Evolutionary conservation across 2,329 filamentous ascomycete genomes (phyloP), one percentile per base, ranked within the genome.

Genomic region (Penicillium fuscoglaucum): DNA sequence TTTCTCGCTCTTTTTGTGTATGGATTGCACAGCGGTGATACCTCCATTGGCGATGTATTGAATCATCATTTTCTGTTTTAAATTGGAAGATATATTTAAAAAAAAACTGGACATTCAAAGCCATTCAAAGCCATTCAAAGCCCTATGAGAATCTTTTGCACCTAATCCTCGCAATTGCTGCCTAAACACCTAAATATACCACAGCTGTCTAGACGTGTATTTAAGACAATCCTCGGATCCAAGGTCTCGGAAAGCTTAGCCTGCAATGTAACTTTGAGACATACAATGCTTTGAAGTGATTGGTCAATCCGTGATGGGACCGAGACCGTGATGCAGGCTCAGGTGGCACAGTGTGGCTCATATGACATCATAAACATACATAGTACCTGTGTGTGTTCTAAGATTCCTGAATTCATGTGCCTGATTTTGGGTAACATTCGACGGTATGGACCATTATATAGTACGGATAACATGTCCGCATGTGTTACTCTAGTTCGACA

Each of bases 31-130:
- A 56, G 55, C 53, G 51, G 40, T 66, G 61, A 63, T 66, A 61
- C 62, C 59, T 63, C 55, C 29, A 61, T 59, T 59, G 62, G 55
- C 57, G 46, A 65, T 55, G 37, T 54, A 50, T 50, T 58, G 19
- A 55, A 19, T 45, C 33, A 45, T 50, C n/a, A 29, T 43, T 43
- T 17, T 17, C 35, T 13, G 17, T 43, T 45, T 54, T 28, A 41
- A 45, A 29, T 26, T 44, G 40, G 15, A 28, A 31, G 35, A 37
- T 17, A 45, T 53, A 39, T 61, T 47, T 41, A 21, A 39, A 35
- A 41, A 53, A 47, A 53, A 44, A 29, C 35, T 26, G 15, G 50
- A 45, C 28, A 49, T 15, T 8, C n/a, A 40, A 49, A 24, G 15
- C 5, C 29, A 31, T 31, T 8, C n/a, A 40, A 49, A 24, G 15